Evolutionary conservation across 371 early-diverging fungal genomes (phyloP), one percentile per base, ranked within the genome.

Genomic region (Apophysomyces sp.): DNA sequence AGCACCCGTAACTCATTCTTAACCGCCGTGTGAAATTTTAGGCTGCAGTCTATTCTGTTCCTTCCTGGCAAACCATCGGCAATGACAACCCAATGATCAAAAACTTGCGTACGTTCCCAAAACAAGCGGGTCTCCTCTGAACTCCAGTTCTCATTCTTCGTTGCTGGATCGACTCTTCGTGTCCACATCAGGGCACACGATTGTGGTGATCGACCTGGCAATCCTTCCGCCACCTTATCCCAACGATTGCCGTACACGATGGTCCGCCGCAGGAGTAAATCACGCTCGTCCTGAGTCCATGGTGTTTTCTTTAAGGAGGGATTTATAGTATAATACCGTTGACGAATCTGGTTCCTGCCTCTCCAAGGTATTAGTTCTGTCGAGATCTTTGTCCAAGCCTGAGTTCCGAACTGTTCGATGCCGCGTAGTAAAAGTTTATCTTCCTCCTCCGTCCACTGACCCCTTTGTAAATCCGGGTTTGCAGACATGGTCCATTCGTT

Each of bases 181-280:
- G 31, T 4, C 77, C 76, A 81, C 16, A 61, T 55, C 0, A 30
- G 7, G 4, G 34, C 28, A 40, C 81, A 81, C 8, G 60, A 61
- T 7, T 52, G 52, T 3, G 71, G 62, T 3, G 66, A 36, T 52
- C 79, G 52, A 15, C 76, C 74, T 4, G 60, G 71, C 12, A 81
- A 49, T 0, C 77, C 77, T 36, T 73, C 76, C 4, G 82, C 77
- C 4, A 81, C 71, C 55, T 73, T 74, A 0, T 40, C 54, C 82
- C 82, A 81, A 12, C 76, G 57, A 8, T 68, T 54, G 13, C 82
- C 79, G 55, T 63, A 75, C 21, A 75, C 51, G 18, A 79, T 69
- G 6, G 73, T 68, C 6, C 79, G 61, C 15, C 74, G 58, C 16
- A 81, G 60, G 24, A 81, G 58, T 0, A 76, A n/a, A 32, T 73